Evolutionary conservation across 192 early-diverging fungal species (phyloP), one percentile per base, ranked within the genome.

Genomic region (Coemansia sp.): DNA sequence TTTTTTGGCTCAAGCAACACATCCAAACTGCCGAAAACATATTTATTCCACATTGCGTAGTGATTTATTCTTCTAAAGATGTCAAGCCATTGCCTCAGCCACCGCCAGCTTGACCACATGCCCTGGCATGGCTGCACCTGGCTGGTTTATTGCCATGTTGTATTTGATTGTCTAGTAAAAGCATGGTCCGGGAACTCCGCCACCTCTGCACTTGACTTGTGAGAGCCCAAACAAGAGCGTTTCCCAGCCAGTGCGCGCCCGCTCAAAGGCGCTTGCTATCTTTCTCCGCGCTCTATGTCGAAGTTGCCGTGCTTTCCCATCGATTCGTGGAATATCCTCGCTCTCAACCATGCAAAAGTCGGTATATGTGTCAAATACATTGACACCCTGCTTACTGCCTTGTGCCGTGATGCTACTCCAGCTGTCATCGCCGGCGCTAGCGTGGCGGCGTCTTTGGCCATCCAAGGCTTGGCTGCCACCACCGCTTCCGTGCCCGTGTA

Each of bases 211-310:
- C 32, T 53, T 53, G 17, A 35, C 32, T 34, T 53, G 52, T 17
- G 52, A 33, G 29, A 53, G 18, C n/a, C 52, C 19, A 8, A 32
- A 18, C 7, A 32, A 11, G 8, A 53, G 19, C 9, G 17, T n/a
- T 17, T 53, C 34, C 56, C 68, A 70, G 21, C 68, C 68, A 22
- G 33, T 58, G 21, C 48, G 62, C 5, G 50, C 68, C 24, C 22
- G 34, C 29, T 33, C 34, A 37, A 70, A 33, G 0, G 62, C 61
- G 1, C 14, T 26, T 3, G 55, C 48, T 4, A 63, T 26, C 34
- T 52, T 56, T 27, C 36, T 59, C 12, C 40, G 61, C 11, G 68
- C 68, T 24, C 52, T 39, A 33, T 56, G 68, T 14, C 56, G 38
- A 2, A 70, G 56, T 8, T 50, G 68, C 41, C 61, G 61, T 2